Base-by-base conservation (phyloP, 768 basidiomycete genomes). In the Mycena galopus region DNA sequence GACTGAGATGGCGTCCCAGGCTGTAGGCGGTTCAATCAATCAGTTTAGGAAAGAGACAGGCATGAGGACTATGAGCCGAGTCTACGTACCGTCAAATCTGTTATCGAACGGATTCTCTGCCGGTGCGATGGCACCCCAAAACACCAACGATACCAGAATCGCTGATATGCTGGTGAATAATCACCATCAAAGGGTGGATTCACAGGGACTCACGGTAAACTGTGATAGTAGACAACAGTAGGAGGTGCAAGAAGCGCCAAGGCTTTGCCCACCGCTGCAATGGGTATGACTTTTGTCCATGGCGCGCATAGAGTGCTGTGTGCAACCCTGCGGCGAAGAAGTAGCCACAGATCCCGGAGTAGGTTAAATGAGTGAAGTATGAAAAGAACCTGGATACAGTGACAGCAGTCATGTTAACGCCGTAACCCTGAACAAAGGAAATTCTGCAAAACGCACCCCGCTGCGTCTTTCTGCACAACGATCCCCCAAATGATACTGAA, bases 301-400 rank as follows among this genome's bases (percentile, higher is more conserved):
- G 70, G 35, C 68, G 55, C 8, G 78, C 84, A 62, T 82, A 88
- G 1, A 77, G 75, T 8, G 83, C 68, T 1, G 86, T 85, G 33
- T 88, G 88, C n/a, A 85, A 76, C n/a, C 84, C 77, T 1, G 87
- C 75, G 0, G 86, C 87, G 79, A 82, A 84, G 74, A 85, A 82
- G 76, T 88, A 88, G 32, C 86, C 81, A 37, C 81, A 75, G 5
- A 88, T 55, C 7, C 87, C 87, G 19, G 81, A 82, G 75, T 84
- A 88, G 32, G 84, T 82, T 14, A 88, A 76, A 67, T 85, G 67
- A 4, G 88, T 88, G 73, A 88, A 88, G 78, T 85, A 88, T 30
- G 82, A 82, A 69, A 86, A 79, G 81, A 78, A 87, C 25, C 87
- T 88, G 77, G 39, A 58, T 44, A 57, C 44, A 2, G 35, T 23